These are phyloP conservation scores for Schwanniomyces etchellsii DNA, from an alignment of 1,139 yeast species.

Conservation along the genomic window DNA sequence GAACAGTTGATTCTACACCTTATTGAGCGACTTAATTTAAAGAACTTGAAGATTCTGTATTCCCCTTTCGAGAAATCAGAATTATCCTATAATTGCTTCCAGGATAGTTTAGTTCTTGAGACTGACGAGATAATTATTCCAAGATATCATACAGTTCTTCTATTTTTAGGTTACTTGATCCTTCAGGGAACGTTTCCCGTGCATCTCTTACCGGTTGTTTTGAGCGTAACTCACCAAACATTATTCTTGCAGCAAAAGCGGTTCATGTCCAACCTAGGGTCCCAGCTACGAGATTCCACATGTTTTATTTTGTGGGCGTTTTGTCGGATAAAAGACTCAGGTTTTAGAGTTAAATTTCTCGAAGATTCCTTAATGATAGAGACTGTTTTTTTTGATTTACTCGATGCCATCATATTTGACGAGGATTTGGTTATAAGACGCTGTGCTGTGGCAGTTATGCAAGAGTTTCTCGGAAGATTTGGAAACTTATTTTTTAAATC, in stretches of 20 bases:
- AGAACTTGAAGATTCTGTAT: constrained; percentile 3
- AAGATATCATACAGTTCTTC: constrained; percentile 29
- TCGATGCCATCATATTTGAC: constrained; percentile 61
- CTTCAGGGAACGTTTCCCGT: constrained; percentile 25
- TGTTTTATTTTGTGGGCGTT: constrained; percentile 59
- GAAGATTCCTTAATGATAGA: constrained; percentile 12
- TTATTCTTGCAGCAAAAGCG: constrained; percentile 49
- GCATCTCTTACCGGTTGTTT: constrained; percentile 16
- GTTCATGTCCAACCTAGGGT: constrained; percentile 49
- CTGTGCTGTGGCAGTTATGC: constrained; percentile 82
- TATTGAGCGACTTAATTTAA: constrained; percentile 18
- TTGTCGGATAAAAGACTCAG: constrained; percentile 15
- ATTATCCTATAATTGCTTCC: constrained; percentile 1
- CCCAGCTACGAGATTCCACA: constrained; percentile 76
- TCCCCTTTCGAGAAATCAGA: not conserved
- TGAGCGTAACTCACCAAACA: constrained; percentile 37
- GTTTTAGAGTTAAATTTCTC: constrained; percentile 7
- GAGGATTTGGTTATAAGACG: constrained; percentile 68
- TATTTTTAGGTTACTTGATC: constrained; percentile 31
- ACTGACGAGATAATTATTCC: constrained; percentile 19
- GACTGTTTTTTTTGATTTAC: constrained; percentile 34
- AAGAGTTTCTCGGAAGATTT: constrained; percentile 78
- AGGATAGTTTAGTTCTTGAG: constrained; percentile 12
- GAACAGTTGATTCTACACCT: constrained; percentile 25
- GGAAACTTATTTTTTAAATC: constrained; percentile 28